Evolutionary conservation across 2,329 filamentous ascomycete genomes (phyloP).

Genomic region (Keithomyces neogunnii): DNA sequence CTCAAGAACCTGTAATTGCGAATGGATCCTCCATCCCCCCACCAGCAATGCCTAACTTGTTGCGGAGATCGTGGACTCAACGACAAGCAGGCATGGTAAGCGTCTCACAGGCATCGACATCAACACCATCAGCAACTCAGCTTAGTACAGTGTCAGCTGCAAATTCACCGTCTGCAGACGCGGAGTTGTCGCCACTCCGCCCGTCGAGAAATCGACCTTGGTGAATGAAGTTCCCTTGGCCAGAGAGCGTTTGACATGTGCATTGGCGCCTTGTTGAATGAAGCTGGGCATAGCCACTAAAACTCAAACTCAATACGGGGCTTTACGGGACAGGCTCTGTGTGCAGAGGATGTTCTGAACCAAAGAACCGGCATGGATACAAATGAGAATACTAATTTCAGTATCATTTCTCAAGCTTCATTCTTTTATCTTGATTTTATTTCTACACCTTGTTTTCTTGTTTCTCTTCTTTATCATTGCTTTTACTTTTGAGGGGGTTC

Average conservation of each 20-base stretch:
- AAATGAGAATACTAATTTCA: not conserved
- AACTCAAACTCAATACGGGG: too few species aligned
- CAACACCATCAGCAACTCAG: not conserved
- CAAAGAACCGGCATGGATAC: not conserved
- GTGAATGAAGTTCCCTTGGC: not conserved
- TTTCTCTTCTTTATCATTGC: not conserved
- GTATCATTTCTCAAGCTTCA: not conserved
- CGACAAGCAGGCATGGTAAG: not conserved
- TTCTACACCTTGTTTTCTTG: not conserved
- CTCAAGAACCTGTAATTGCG: not conserved
- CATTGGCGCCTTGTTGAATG: not conserved
- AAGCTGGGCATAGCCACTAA: too few species aligned
- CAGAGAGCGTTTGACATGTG: not conserved
- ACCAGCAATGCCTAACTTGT: constrained; percentile 1
- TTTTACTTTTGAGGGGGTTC: too few species aligned
- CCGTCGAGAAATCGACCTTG: constrained; percentile 7
- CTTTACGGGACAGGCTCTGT: too few species aligned
- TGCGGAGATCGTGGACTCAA: not conserved
- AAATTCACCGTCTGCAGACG: not conserved
- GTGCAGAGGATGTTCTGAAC: too few species aligned
- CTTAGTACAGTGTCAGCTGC: not conserved
- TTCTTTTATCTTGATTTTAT: not conserved
- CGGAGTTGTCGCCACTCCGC: not conserved
- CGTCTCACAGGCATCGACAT: not conserved
- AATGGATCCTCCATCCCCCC: constrained; percentile 4